Percentiles rank a stretch among this genome's conserved stretches.
These are phyloP conservation scores for Vaccinium vitisidaea DNA, from an alignment of 148 eudicot species.

Conservation along the genomic window DNA sequence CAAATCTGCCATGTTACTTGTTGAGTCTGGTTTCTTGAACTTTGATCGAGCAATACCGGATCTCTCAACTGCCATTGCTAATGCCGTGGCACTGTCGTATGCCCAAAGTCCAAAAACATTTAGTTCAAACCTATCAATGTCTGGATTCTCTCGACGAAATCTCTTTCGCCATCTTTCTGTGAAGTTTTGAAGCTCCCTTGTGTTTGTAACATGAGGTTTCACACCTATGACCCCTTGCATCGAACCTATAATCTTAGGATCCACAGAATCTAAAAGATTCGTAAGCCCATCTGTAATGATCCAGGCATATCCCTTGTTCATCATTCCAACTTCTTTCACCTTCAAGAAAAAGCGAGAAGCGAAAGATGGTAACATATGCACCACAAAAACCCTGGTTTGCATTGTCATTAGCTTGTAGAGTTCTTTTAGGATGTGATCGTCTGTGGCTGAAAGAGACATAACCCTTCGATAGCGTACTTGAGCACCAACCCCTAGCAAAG, in stretches of 20 bases:
- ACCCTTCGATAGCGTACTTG: background rate
- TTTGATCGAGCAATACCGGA: slow-evolving; percentile 16
- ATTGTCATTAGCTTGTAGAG: slow-evolving; percentile 46
- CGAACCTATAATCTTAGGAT: slow-evolving; percentile 26
- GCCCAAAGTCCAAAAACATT: slow-evolving; percentile 54
- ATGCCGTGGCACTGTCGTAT: slow-evolving; percentile 51
- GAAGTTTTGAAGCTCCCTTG: slow-evolving; percentile 34
- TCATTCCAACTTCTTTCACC: slow-evolving; percentile 57
- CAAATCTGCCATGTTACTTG: slow-evolving; percentile 28
- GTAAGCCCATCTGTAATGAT: slow-evolving; percentile 52
- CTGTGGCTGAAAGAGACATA: slow-evolving; percentile 26
- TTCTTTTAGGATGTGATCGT: slow-evolving; percentile 44
- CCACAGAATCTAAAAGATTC: slow-evolving; percentile 35
- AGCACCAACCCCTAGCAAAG: background rate
- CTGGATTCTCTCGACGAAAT: slow-evolving; percentile 41
- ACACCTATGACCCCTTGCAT: slow-evolving; percentile 76
- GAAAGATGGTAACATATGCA: slow-evolving; percentile 46
- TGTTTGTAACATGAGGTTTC: slow-evolving; percentile 39
- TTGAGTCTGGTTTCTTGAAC: slow-evolving; percentile 20
- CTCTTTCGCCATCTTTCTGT: slow-evolving; percentile 40
- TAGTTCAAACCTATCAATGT: slow-evolving; percentile 22
- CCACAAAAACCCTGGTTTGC: slow-evolving; percentile 71
- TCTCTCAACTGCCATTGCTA: slow-evolving; percentile 55
- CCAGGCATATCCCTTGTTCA: slow-evolving; percentile 73
- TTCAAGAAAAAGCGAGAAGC: slow-evolving; percentile 47